phyloP scores from a whole-genome alignment of 2,329 filamentous ascomycete species.

The Clarireedia sp. region DNA sequence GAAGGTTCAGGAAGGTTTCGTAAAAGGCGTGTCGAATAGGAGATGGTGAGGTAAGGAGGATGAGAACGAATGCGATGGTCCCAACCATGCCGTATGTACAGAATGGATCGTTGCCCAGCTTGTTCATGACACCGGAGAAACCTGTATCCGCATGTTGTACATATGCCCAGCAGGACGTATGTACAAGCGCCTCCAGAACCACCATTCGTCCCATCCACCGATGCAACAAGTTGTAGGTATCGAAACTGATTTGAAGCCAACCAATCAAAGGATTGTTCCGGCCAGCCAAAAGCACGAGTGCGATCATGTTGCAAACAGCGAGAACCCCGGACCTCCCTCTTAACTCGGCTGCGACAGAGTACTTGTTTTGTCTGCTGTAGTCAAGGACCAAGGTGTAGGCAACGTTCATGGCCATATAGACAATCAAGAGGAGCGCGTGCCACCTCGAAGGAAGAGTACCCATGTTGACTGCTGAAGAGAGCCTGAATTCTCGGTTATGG shows the following conservation, averaged over 20 bases:
- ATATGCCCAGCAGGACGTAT: conserved; percentile 66
- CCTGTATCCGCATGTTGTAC: conserved; percentile 61
- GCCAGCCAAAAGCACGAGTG: conserved; percentile 78
- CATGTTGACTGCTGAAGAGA: conserved; percentile 52
- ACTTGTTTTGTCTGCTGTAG: conserved; percentile 50
- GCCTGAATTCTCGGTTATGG: conserved; percentile 58
- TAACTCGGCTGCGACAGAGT: conserved; percentile 67
- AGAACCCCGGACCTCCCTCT: conserved; percentile 80
- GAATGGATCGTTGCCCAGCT: conserved; percentile 52
- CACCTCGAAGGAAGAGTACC: conserved; percentile 59
- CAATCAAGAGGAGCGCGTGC: conserved; percentile 47
- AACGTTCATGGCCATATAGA: conserved; percentile 53
- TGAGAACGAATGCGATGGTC: conserved; percentile 51
- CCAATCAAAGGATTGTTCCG: conserved; percentile 89
- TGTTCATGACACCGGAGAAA: conserved; percentile 47
- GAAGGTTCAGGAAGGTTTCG: conserved; percentile 85
- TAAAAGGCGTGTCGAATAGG: conserved; percentile 91
- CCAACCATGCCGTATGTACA: conserved; percentile 56
- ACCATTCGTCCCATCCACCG: conserved; percentile 74
- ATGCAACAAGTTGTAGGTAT: conserved; percentile 89
- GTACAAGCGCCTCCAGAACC: conserved; percentile 59
- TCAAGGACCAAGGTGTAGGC: conserved; percentile 55
- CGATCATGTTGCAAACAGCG: conserved; percentile 83
- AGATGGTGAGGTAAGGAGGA: conserved; percentile 65
- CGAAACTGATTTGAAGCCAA: conserved; percentile 80